A percentile compares a stretch with the other conserved stretches of the same genome.
Evolutionary conservation across 2,329 filamentous ascomycete species (phyloP).

Genomic region (Ophiostoma novo-ulmi): DNA sequence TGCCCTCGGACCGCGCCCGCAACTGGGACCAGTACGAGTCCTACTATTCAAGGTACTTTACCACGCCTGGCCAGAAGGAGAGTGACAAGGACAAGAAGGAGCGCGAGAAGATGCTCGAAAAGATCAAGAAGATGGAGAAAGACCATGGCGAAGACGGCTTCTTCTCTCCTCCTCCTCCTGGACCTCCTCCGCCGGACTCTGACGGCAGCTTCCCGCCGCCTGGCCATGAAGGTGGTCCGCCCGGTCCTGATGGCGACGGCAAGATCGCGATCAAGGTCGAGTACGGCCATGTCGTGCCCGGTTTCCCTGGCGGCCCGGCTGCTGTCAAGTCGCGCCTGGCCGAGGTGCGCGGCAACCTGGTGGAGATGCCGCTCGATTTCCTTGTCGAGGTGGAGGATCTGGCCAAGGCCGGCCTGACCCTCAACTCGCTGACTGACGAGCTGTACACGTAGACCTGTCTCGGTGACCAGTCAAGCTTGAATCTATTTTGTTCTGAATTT

Average conservation of each 20-base stretch:
- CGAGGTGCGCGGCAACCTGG: constrained; percentile 62
- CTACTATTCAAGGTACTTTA: constrained; percentile 64
- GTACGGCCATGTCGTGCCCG: constrained; percentile 81
- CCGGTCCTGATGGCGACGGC: constrained; percentile 36
- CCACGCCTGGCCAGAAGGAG: constrained; percentile 46
- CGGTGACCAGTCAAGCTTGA: not conserved
- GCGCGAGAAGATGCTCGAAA: constrained; percentile 35
- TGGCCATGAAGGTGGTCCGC: not conserved
- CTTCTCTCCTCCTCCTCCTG: not conserved
- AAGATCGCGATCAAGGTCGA: constrained; percentile 50
- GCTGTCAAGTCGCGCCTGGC: constrained; percentile 64
- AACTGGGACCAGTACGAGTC: constrained; percentile 69
- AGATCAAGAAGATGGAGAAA: constrained; percentile 12
- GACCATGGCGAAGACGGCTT: constrained; percentile 8
- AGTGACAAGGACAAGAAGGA: constrained; percentile 36
- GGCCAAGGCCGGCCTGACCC: constrained; percentile 69
- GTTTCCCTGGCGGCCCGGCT: constrained; percentile 67
- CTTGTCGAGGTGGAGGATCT: constrained; percentile 76
- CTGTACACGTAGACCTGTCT: constrained; percentile 56
- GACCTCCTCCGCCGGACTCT: not conserved
- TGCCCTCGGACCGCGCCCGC: constrained; percentile 62
- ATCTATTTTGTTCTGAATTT: not conserved
- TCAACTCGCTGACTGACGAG: constrained; percentile 68
- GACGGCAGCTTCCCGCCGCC: not conserved
- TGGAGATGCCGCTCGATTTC: constrained; percentile 91